Evolutionary conservation across 768 basidiomycete genomes (phyloP).

Genomic region (Boletellus ananas): DNA sequence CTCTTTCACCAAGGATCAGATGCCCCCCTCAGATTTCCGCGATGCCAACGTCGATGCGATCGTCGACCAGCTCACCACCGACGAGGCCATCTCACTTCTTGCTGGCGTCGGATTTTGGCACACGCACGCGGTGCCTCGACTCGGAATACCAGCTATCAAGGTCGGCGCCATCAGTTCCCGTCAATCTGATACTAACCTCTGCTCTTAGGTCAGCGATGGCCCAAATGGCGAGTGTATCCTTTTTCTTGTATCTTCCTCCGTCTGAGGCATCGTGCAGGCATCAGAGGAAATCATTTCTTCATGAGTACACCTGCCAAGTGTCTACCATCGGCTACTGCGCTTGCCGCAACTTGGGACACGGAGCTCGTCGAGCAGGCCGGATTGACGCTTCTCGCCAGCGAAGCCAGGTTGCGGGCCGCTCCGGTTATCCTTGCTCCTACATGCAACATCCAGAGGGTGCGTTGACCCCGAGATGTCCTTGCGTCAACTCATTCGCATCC

Average conservation of each 20-base stretch:
- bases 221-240: conserved; percentile 55
- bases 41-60: conserved; percentile 58
- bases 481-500: background rate
- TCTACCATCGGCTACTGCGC: conserved; percentile 68
- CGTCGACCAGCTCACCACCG: conserved; percentile 62
- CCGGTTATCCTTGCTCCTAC: conserved; percentile 76
- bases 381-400: conserved; percentile 59
- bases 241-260: background rate
- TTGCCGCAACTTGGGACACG: conserved; percentile 73
- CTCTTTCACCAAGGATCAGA: conserved; percentile 22
- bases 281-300: conserved; percentile 72
- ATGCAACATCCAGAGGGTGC: conserved; percentile 77
- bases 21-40: conserved; percentile 70
- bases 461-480: conserved; percentile 10
- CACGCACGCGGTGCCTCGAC: conserved; percentile 58
- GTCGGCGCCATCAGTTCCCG: conserved; percentile 24
- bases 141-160: conserved; percentile 72
- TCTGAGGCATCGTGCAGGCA: conserved; percentile 29
- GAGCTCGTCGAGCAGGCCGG: conserved; percentile 62
- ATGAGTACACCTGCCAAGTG: conserved; percentile 81
- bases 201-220: conserved; percentile 66
- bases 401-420: conserved; percentile 67
- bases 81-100: conserved; percentile 69
- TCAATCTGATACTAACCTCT: background rate
- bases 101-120: conserved; percentile 80